Evolutionary conservation across 2,329 filamentous ascomycete genomes (phyloP), one percentile per base, ranked within the genome.

Genomic region (Pseudogymnoascus verrucosus): DNA sequence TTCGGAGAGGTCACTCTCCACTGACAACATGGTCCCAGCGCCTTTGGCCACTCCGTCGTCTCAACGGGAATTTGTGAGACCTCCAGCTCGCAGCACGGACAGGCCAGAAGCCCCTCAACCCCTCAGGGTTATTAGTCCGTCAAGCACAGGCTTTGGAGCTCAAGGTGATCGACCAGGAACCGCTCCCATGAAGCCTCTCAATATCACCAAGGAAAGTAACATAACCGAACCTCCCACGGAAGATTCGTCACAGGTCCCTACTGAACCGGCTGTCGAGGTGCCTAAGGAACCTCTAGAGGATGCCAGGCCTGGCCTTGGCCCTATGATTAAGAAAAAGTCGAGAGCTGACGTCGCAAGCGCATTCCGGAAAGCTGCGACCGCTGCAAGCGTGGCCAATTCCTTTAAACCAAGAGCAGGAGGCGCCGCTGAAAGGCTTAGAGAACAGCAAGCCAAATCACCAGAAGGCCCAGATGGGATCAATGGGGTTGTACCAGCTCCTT

Each of bases 331-430:
- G 75, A 85, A 88, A 67, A 85, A 84, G 66, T 88, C 86, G 1
- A 86, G 83, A 66, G 82, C 80, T n/a, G 88, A 95, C 64, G 81
- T 95, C 69, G 90, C 90, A 19, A 88, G 84, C 37, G 82, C 84
- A 5, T 84, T 97, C 66, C 89, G 90, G 76, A 96, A 91, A 75
- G 91, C 91, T 23, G 91, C 91, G 0, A 85, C 82, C 63, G 85
- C 89, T 23, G 88, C 87, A 10, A 82, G 75, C 39, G 82, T 82
- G 1, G 68, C 71, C 42, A 69, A 77, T 63, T 83, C 84, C 16
- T 98, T 98, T 78, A 96, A 93, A 71, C 93, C 93, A 19, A 86
- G 93, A 64, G 87, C 88, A 36, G 93, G 93, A 64, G 93, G 93
- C 67, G 93, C 91, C 21, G 92, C 87, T 61, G 91, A 96, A 66